These are phyloP conservation scores for Didymella pinodella DNA, from an alignment of 2,329 filamentous ascomycete species.

Conservation along the genomic window DNA sequence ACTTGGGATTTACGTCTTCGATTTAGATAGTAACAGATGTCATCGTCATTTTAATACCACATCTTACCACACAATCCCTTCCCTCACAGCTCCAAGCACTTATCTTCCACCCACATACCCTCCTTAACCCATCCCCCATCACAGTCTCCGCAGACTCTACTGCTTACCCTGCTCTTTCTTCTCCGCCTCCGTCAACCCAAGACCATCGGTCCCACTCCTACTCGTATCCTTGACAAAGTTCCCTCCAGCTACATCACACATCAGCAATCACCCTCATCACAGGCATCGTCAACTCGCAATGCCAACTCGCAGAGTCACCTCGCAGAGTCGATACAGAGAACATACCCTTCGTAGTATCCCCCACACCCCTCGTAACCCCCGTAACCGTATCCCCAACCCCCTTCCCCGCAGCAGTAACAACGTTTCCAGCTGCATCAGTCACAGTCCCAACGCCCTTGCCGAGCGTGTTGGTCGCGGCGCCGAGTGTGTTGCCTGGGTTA, in stretches of 20 bases:
- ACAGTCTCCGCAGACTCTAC: constrained; percentile 6
- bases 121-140: not conserved
- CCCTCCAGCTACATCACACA: constrained; percentile 33
- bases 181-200: constrained; percentile 29
- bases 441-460: constrained; percentile 45
- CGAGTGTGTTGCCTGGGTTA: constrained; percentile 43
- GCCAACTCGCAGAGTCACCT: not conserved
- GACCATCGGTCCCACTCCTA: constrained; percentile 34
- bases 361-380: constrained; percentile 44
- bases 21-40: not conserved
- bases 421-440: constrained; percentile 43
- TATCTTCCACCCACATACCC: not conserved
- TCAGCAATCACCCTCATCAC: constrained; percentile 14
- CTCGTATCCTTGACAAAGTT: constrained; percentile 42
- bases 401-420: constrained; percentile 44
- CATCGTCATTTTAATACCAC: not conserved
- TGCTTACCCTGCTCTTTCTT: constrained; percentile 27
- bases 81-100: not conserved
- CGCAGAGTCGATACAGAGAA: not conserved
- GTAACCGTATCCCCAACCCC: constrained; percentile 48
- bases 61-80: not conserved
- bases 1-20: not conserved
- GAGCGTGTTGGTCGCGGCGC: constrained; percentile 45
- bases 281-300: not conserved
- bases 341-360: constrained; percentile 48